A percentile compares a stretch with the other conserved stretches of the same genome.
Conservation (phyloP, 2,329 filamentous ascomycete genomes). For the Arthrocladium fulminans region DNA sequence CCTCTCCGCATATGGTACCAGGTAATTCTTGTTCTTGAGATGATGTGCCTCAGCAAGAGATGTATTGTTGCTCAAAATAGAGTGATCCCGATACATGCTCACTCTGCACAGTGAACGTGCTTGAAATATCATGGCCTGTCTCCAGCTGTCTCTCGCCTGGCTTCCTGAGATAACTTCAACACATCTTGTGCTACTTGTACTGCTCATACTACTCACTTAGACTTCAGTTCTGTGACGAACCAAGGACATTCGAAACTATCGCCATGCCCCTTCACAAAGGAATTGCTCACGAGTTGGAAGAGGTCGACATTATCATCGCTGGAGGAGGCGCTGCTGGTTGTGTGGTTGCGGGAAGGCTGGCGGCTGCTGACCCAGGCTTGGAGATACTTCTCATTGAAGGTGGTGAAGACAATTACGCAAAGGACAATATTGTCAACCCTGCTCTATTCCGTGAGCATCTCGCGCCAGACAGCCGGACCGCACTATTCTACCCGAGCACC, state of each 20-base stretch:
- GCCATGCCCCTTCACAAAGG: not conserved
- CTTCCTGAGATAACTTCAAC: no score
- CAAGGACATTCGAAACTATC: not conserved
- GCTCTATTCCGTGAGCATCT: conserved; percentile 43
- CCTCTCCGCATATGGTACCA: no score
- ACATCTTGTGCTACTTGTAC: no score
- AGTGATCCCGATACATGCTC: no score
- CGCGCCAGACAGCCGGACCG: conserved; percentile 40
- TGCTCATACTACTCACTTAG: no score
- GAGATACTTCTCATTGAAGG: conserved; percentile 46
- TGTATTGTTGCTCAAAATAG: no score
- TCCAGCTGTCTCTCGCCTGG: no score
- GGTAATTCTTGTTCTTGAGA: no score
- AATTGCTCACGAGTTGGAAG: conserved; percentile 33
- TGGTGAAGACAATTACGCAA: conserved; percentile 42
- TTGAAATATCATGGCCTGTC: no score
- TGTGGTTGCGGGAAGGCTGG: conserved; percentile 43
- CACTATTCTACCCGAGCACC: conserved; percentile 43
- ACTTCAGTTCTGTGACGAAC: no score
- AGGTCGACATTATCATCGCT: conserved; percentile 26
- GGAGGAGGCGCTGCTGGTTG: conserved; percentile 42
- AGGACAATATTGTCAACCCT: conserved; percentile 39
- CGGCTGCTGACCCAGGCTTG: conserved; percentile 41
- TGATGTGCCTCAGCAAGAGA: no score
- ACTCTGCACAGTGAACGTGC: no score